phyloP scores from a whole-genome alignment of 2,329 filamentous ascomycete species.

The Mycocentrospora acerina region DNA sequence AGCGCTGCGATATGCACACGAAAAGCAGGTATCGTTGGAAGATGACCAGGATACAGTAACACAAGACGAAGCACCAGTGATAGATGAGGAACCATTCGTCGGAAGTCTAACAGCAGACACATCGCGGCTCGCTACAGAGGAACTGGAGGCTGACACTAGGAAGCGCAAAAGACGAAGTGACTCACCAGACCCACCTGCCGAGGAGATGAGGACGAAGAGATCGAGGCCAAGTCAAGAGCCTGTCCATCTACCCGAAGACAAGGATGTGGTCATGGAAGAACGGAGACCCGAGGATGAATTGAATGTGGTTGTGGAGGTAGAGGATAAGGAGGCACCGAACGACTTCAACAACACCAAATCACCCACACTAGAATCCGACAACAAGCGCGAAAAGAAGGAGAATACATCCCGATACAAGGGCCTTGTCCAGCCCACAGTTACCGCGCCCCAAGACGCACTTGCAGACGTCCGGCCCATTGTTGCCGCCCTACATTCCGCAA shows the following conservation, averaged over 20 bases:
- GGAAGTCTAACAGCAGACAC: slow-evolving; percentile 33
- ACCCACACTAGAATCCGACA: slow-evolving; percentile 4
- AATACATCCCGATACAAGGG: slow-evolving; percentile 39
- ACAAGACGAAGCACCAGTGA: slow-evolving; percentile 11
- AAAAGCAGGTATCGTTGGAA: slow-evolving; percentile 3
- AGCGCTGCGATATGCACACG: slow-evolving; percentile 15
- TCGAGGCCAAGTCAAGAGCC: slow-evolving; percentile 41
- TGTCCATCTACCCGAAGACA: slow-evolving; percentile 32
- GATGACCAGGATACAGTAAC: slow-evolving; percentile 4
- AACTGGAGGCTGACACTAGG: slow-evolving; percentile 40
- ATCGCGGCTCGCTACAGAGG: slow-evolving; percentile 39
- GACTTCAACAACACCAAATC: too few relatives aligned
- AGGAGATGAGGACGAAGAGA: slow-evolving; percentile 48
- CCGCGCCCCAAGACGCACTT: slow-evolving; percentile 13
- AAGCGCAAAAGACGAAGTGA: slow-evolving; percentile 47
- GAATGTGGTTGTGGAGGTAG: slow-evolving; percentile 7
- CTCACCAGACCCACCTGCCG: slow-evolving; percentile 37
- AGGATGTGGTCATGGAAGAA: slow-evolving; percentile 36
- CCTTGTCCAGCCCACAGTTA: slow-evolving; percentile 24
- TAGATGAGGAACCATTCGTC: slow-evolving; percentile 33
- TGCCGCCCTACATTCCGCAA: slow-evolving; percentile 46
- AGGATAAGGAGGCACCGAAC: slow-evolving; percentile 4
- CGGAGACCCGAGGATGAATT: slow-evolving; percentile 20
- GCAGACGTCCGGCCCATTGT: slow-evolving; percentile 35
- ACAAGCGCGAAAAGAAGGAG: slow-evolving; percentile 26